phyloP scores from a whole-genome alignment of 2,329 filamentous ascomycete species.

The Monilinia fructicola region DNA sequence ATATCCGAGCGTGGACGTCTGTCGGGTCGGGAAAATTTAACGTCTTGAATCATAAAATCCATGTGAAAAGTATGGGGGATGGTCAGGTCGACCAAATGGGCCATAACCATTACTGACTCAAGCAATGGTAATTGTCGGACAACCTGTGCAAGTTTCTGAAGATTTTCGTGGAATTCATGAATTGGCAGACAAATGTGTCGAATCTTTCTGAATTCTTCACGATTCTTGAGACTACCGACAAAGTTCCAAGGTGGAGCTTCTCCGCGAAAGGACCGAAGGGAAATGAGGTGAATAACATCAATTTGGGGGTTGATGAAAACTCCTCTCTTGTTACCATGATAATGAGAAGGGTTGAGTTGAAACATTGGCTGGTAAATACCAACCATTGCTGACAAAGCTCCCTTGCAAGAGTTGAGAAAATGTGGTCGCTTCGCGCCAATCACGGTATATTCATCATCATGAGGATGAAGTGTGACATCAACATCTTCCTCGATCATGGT shows the following conservation, averaged over 20 bases:
- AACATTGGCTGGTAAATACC: conserved; percentile 1
- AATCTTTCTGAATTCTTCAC: background rate
- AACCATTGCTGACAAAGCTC: background rate
- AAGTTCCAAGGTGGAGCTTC: background rate
- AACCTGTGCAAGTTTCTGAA: background rate
- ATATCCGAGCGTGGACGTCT: conserved; percentile 8
- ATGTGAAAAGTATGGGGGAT: background rate
- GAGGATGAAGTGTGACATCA: background rate
- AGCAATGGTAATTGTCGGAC: conserved; percentile 12
- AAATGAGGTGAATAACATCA: background rate
- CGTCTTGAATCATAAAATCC: background rate
- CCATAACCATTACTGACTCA: conserved; percentile 1
- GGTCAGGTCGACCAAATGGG: background rate
- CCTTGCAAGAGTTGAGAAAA: background rate
- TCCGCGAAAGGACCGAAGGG: background rate
- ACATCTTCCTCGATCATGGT: conserved; percentile 6
- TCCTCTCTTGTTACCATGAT: background rate
- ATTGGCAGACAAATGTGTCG: background rate
- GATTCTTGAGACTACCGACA: background rate
- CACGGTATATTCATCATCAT: background rate
- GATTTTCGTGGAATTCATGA: background rate
- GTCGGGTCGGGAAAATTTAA: background rate
- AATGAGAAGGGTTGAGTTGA: background rate
- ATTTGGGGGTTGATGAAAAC: background rate
- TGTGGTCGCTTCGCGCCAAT: conserved; percentile 7